A percentile compares a stretch with the other conserved stretches of the same genome.
Evolutionary conservation across 2,329 filamentous ascomycete species (phyloP).

Genomic region (Aschersonia sp.): DNA sequence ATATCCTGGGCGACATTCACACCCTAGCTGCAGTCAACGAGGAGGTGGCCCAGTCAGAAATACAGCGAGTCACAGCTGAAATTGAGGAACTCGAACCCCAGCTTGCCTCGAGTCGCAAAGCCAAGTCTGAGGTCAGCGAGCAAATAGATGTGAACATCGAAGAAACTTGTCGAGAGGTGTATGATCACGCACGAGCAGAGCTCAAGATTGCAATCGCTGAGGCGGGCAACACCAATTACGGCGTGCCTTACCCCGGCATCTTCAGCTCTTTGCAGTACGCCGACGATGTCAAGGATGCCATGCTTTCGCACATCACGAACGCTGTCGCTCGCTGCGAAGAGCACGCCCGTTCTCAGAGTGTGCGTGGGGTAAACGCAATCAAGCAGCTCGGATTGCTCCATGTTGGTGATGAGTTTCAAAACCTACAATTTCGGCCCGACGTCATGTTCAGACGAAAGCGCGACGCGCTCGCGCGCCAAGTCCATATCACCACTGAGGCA

Average conservation of each 20-base stretch:
- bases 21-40: constrained; percentile 74
- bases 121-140: constrained; percentile 65
- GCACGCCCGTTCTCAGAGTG: constrained; percentile 63
- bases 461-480: constrained; percentile 68
- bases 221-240: constrained; percentile 63
- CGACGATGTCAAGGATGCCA: constrained; percentile 81
- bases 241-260: constrained; percentile 75
- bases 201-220: constrained; percentile 62
- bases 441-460: constrained; percentile 84
- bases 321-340: constrained; percentile 74
- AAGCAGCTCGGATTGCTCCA: constrained; percentile 80
- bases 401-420: constrained; percentile 72
- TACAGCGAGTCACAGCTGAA: constrained; percentile 70
- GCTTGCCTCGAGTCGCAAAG: constrained; percentile 70
- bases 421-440: constrained; percentile 77
- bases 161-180: constrained; percentile 71
- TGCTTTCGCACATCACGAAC: constrained; percentile 74
- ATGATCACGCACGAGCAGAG: constrained; percentile 64
- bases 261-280: constrained; percentile 81
- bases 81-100: constrained; percentile 71
- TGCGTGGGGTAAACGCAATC: constrained; percentile 71
- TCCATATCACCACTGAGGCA: constrained; percentile 76
- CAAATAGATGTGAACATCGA: constrained; percentile 73
- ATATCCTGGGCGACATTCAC: constrained; percentile 78
- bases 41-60: constrained; percentile 72